These are phyloP conservation scores for Basipetospora chlamydospora DNA, from an alignment of 2,329 filamentous ascomycete species.

Conservation along the genomic window DNA sequence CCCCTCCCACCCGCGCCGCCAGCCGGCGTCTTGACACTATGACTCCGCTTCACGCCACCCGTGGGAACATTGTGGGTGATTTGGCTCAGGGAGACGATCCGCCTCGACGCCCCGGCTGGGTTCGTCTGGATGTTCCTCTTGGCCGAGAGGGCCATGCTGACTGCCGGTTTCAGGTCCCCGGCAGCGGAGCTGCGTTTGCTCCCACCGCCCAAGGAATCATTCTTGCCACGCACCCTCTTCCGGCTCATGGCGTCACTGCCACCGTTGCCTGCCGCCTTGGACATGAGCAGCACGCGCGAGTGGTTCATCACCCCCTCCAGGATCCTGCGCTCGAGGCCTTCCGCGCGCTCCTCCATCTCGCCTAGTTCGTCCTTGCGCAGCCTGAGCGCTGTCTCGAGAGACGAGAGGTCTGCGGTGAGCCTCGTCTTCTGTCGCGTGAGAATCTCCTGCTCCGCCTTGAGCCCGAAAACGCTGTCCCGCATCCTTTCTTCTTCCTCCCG, in stretches of 20 bases:
- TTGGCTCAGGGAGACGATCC: slow-evolving; percentile 83
- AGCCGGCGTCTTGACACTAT: slow-evolving; percentile 55
- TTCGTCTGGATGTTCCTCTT: slow-evolving; percentile 31
- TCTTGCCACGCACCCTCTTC: slow-evolving; percentile 39
- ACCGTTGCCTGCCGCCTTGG: slow-evolving; percentile 36
- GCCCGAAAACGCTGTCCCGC: slow-evolving; percentile 37
- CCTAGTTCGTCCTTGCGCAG: slow-evolving; percentile 84
- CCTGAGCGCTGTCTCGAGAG: slow-evolving; percentile 76
- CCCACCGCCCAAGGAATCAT: slow-evolving; percentile 17
- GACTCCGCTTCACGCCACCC: slow-evolving; percentile 57
- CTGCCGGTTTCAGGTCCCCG: slow-evolving; percentile 18
- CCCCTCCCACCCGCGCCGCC: slow-evolving; percentile 14
- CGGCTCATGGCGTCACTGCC: slow-evolving; percentile 41
- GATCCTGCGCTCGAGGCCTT: slow-evolving; percentile 80
- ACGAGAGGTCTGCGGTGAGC: slow-evolving; percentile 73
- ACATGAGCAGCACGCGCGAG: slow-evolving; percentile 74
- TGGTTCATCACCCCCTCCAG: slow-evolving; percentile 94
- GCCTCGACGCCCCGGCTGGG: slow-evolving; percentile 46
- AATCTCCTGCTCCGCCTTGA: slow-evolving; percentile 59
- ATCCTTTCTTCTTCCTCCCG: slow-evolving; percentile 38
- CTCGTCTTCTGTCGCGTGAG: slow-evolving; percentile 65
- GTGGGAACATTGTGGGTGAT: slow-evolving; percentile 61
- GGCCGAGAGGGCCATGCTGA: slow-evolving; percentile 40
- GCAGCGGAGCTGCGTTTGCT: slow-evolving; percentile 13
- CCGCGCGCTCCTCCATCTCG: slow-evolving; percentile 78